Evolutionary conservation across 208 protist genomes (phyloP), one percentile per base, ranked within the genome.

Genomic region (Leishmania lainsoni): DNA sequence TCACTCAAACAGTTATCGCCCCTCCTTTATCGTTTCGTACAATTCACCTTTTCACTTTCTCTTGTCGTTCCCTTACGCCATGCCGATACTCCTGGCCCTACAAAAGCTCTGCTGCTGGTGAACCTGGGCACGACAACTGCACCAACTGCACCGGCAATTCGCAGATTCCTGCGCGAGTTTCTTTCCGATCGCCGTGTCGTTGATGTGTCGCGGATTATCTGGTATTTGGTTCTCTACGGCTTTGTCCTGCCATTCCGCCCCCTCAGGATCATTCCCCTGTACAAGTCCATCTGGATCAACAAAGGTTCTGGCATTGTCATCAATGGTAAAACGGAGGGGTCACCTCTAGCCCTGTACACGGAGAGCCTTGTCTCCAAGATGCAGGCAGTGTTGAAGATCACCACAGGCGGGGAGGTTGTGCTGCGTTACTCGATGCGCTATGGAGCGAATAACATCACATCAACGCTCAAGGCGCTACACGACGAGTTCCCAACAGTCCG

Each of bases 161-260:
- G 87, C 29, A 48, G 69, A 42, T 92, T 86, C 63, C 76, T 90
- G 77, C 9, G 78, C 2, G 49, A 83, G 77, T 81, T 86, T 48
- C 78, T 93, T n/a, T 84, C 77, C 1, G 86, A 90, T 56, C 83
- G 79, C 20, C 90, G 90, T 16, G 81, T 93, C 20, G 71, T 92
- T 26, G 86, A 87, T 42, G 66, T 90, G 45, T 81, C 90, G n/a
- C 81, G 81, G 12, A 79, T 59, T 20, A 42, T 91, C n/a, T 91
- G 90, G 85, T 51, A 71, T 54, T 83, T 88, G 6, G 85, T 92
- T 71, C 78, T 93, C 5, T 93, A 92, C 73, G 70, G 72, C 74
- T 81, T 93, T n/a, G 83, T 93, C 45, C 59, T 91, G 61, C 86
- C 90, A 14, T 89, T 90, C 66, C 89, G 86, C 29, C 81, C 82